Percentiles rank a stretch among this genome's conserved stretches.
Evolutionary conservation across 305 asterid genomes (phyloP).

Genomic region (Caryopteris hybrid): DNA sequence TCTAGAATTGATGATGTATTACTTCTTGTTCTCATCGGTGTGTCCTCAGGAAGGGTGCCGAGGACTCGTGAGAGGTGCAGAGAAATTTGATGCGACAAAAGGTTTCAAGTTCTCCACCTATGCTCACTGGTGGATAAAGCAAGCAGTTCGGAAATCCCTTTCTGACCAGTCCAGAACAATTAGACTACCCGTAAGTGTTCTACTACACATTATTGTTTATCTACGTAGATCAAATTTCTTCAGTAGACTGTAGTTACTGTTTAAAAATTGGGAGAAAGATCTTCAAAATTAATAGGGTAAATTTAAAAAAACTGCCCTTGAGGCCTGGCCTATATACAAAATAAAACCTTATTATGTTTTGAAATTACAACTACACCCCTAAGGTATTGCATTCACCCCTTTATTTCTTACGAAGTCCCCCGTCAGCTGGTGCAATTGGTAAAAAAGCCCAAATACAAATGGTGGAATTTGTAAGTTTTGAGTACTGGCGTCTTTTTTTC

Average conservation of each 20-base stretch:
- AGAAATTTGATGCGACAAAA: constrained; percentile 89
- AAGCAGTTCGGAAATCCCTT: constrained; percentile 88
- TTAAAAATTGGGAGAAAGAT: background rate
- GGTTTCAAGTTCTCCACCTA: constrained; percentile 97
- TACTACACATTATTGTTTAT: background rate
- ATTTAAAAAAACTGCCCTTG: background rate
- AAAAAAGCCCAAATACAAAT: no score
- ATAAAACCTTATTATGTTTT: background rate
- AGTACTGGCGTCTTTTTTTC: background rate
- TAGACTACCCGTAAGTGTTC: constrained; percentile 70
- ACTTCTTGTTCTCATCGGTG: constrained; percentile 11
- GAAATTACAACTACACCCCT: background rate
- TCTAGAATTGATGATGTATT: background rate
- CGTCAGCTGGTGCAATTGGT: background rate
- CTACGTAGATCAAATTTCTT: background rate
- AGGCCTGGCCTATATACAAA: background rate
- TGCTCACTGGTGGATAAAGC: constrained; percentile 99
- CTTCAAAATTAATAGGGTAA: background rate
- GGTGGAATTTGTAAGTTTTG: background rate
- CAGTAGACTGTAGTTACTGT: background rate
- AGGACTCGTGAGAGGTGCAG: constrained; percentile 92
- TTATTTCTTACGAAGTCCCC: background rate
- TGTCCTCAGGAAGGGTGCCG: constrained; percentile 91
- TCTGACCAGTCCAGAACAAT: constrained; percentile 90
- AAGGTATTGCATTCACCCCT: background rate